Evolutionary conservation across 441 rosid species (phyloP).

Genomic region (Populus trichocarpa): DNA sequence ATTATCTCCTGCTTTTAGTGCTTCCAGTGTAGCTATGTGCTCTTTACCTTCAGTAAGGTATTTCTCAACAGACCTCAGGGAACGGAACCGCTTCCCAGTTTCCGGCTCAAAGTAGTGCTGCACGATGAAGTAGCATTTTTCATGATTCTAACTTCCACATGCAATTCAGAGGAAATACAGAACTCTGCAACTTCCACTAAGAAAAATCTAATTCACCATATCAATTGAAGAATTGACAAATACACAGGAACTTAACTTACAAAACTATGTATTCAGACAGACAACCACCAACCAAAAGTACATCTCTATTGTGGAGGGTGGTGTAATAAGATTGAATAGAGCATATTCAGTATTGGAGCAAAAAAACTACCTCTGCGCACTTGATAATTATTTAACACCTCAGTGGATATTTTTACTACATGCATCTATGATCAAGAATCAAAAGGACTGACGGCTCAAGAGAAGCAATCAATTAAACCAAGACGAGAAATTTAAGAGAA

Average conservation of each 20-base stretch:
- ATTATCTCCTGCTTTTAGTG: conserved; percentile 13
- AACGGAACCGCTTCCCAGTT: conserved; percentile 45
- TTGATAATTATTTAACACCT: neutral
- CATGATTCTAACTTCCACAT: conserved; percentile 1
- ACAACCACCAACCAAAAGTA: neutral
- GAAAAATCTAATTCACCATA: neutral
- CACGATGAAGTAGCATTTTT: conserved; percentile 14
- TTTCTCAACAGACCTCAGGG: conserved; percentile 44
- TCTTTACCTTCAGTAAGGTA: conserved; percentile 27
- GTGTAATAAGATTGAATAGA: neutral
- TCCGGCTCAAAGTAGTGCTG: conserved; percentile 55
- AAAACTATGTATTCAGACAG: neutral
- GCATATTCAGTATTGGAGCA: neutral
- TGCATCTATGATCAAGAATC: neutral
- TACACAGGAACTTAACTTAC: neutral
- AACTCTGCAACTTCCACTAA: neutral
- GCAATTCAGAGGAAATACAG: conserved; percentile 3
- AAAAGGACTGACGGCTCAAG: neutral
- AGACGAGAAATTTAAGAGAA: neutral
- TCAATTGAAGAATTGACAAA: neutral
- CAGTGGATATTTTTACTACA: neutral
- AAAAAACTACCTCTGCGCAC: neutral
- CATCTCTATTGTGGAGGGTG: neutral
- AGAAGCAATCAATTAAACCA: neutral
- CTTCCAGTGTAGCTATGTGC: conserved; percentile 19